These are phyloP conservation scores for Paramecium octaurelia DNA, from an alignment of 73 alveolate species.

Conservation along the genomic window DNA sequence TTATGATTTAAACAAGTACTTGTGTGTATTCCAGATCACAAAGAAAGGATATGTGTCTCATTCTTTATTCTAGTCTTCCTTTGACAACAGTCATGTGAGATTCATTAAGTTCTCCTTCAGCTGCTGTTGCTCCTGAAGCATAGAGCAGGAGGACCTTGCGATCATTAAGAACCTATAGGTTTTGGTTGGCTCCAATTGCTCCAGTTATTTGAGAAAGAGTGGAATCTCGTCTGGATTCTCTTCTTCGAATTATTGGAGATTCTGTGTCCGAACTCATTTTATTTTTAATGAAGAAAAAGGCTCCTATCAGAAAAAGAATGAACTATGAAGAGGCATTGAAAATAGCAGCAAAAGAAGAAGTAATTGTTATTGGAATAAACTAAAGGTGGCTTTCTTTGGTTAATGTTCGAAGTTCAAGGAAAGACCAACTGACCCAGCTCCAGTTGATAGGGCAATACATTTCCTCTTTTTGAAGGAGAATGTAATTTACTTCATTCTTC, in stretches of 20 bases:
- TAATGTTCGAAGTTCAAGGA: background rate
- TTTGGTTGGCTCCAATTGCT: background rate
- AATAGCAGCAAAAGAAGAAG: background rate
- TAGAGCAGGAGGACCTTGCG: slow-evolving; percentile 27
- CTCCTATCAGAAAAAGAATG: background rate
- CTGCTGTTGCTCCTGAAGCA: slow-evolving; percentile 56
- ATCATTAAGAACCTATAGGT: slow-evolving; percentile 1
- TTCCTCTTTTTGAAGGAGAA: background rate
- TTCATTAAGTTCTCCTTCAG: slow-evolving; percentile 22
- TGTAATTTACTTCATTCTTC: background rate
- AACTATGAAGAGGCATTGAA: background rate
- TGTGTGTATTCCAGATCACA: slow-evolving; percentile 48
- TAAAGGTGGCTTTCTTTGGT: slow-evolving; percentile 1
- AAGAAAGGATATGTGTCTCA: slow-evolving; percentile 15
- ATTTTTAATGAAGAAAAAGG: background rate
- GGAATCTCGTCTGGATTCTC: background rate
- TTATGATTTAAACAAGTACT: background rate
- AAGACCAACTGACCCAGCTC: background rate
- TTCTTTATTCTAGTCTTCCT: background rate
- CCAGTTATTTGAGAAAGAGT: background rate
- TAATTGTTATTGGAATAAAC: background rate
- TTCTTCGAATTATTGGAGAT: background rate
- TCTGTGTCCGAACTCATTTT: background rate
- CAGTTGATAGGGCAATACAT: slow-evolving; percentile 17
- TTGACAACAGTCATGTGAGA: background rate